Evolutionary conservation across 805 yeast species (phyloP), one percentile per base, ranked within the genome.

Genomic region (Wickerhamiella qilinensis): DNA sequence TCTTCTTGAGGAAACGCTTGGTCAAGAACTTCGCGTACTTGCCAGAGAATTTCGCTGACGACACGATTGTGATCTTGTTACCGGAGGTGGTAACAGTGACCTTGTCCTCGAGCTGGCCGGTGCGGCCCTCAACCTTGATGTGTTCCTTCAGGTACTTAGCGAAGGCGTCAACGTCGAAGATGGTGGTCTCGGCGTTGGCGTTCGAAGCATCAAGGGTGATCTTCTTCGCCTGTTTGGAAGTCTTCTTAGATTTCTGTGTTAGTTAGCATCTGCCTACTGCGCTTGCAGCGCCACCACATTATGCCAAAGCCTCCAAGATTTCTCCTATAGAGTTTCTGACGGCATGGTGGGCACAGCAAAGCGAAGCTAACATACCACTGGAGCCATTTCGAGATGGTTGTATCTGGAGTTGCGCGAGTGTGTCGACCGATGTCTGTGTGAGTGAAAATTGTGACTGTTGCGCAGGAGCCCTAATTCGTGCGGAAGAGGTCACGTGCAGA

Each of bases 1-100:
- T 84, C 83, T 91, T 91, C 94, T 88, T 93, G 71, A 91, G 83
- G 91, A 83, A 91, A 77, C 93, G 88, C 85, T 91, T 93, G 63
- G 97, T 83, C 66, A 91, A 75, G 93, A 91, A 91, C 77, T 93
- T 91, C 68, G 88, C 79, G 93, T 91, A 91, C 75, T 93, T 88
- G 73, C 98, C 99, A 56, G 96, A 86, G 91, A 91, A 88, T 73
- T 84, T 79, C 69, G 93, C 69, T 69, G 79, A 76, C 54, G 96
- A 72, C 64, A 85, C 82, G 62, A 91, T 84, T 63, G 82, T 77
- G 64, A 82, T 75, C 72, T 79, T 77, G 74, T 76, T 70, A 63
- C 86, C 93, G 63, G 84, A 91, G 60, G 73, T 69, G 60, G 84
- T 69, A 53, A 88, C 84, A 50, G 86, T 71, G 74, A 91, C 76